Conservation (phyloP, 2,329 filamentous ascomycete genomes). For the Triangularia verruculosa region DNA sequence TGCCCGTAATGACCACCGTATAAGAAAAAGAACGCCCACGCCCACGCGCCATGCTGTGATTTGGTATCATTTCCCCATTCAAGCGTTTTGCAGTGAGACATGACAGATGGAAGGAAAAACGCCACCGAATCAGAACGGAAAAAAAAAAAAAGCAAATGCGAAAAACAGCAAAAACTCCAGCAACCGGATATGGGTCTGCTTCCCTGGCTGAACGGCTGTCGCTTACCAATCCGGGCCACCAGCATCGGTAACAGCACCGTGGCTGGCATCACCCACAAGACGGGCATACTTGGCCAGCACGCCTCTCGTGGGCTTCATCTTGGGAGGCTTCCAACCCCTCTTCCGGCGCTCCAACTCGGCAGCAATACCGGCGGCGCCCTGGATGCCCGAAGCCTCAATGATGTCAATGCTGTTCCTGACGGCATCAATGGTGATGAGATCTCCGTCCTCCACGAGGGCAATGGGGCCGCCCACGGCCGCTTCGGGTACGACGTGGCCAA, state of each 20-base stretch:
- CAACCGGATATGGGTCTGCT: no score
- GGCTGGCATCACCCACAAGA: slow-evolving; percentile 85
- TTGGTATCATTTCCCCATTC: background rate
- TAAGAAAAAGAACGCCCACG: background rate
- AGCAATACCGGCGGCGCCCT: slow-evolving; percentile 41
- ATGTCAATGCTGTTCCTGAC: slow-evolving; percentile 71
- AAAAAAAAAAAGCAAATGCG: background rate
- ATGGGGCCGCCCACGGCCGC: slow-evolving; percentile 87
- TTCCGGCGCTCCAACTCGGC: slow-evolving; percentile 59
- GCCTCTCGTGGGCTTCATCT: slow-evolving; percentile 72
- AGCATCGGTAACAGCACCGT: slow-evolving; percentile 82
- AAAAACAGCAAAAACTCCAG: background rate
- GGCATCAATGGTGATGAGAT: slow-evolving; percentile 83
- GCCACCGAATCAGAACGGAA: background rate
- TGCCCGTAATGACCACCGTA: background rate
- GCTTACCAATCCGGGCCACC: slow-evolving; percentile 29
- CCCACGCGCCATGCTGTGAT: background rate
- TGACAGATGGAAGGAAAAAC: background rate
- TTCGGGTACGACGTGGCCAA: slow-evolving; percentile 90
- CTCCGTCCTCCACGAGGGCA: slow-evolving; percentile 75
- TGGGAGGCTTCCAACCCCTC: slow-evolving; percentile 63
- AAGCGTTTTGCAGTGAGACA: background rate
- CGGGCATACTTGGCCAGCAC: slow-evolving; percentile 86
- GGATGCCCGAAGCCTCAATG: slow-evolving; percentile 48
- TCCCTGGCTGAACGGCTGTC: no score